Percentiles rank a stretch among this genome's conserved stretches.
Conservation (phyloP, 2,329 filamentous ascomycete genomes). For the Sphaerostilbella broomeana region DNA sequence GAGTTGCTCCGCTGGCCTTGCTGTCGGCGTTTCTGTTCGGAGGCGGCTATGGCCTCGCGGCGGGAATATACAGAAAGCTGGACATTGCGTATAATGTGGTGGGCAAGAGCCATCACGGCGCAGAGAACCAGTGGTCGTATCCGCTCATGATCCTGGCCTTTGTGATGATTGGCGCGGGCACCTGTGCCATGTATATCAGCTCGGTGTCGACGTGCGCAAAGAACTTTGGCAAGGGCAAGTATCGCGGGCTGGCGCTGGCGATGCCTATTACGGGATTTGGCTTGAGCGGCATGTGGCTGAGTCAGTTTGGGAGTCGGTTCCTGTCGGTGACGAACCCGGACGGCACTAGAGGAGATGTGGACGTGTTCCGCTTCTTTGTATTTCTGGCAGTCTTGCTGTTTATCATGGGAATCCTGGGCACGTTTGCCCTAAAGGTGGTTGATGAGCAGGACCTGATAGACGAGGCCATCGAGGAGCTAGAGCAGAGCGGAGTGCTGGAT, state of each 20-base stretch:
- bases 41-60: constrained; percentile 75
- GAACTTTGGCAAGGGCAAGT: constrained; percentile 87
- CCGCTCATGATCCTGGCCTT: constrained; percentile 81
- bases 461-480: constrained; percentile 83
- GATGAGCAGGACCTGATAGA: constrained; percentile 85
- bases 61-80: constrained; percentile 59
- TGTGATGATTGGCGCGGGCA: constrained; percentile 72
- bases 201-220: constrained; percentile 95
- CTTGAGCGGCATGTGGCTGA: constrained; percentile 91
- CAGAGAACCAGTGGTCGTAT: constrained; percentile 58
- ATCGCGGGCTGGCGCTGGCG: constrained; percentile 82
- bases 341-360: constrained; percentile 55
- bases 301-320: constrained; percentile 74
- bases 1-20: constrained; percentile 69
- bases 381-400: constrained; percentile 72
- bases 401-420: constrained; percentile 64
- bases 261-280: constrained; percentile 90
- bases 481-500: constrained; percentile 75
- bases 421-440: constrained; percentile 68
- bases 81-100: constrained; percentile 40
- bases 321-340: constrained; percentile 63
- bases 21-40: constrained; percentile 70
- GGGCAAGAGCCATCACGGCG: constrained; percentile 30
- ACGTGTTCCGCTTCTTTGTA: constrained; percentile 81
- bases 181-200: constrained; percentile 81